Evolutionary conservation across 2,329 filamentous ascomycete genomes (phyloP).

Genomic region (Ceratocystiopsis sp.): DNA sequence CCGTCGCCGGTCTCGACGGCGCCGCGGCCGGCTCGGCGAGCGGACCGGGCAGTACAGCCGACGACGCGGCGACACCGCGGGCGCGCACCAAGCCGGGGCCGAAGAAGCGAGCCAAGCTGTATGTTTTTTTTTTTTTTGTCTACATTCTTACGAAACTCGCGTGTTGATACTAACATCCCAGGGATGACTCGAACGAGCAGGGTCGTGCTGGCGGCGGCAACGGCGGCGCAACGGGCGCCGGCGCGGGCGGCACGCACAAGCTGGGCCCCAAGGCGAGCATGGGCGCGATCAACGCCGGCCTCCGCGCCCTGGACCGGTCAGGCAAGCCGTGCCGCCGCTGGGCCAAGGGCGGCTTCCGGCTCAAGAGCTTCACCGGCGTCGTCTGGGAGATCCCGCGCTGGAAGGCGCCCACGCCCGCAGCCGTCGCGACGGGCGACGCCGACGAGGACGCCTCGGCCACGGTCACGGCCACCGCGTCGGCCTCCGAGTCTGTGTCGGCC

Average conservation of each 20-base stretch:
- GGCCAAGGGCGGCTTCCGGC: conserved; percentile 62
- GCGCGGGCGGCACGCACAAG: conserved; percentile 49
- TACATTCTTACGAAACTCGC: neutral
- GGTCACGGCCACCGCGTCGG: no score
- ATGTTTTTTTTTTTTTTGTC: conserved; percentile 27
- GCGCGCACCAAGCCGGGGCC: conserved; percentile 76
- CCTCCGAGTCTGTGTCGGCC: no score
- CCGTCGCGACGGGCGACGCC: conserved; percentile 18
- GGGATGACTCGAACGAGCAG: conserved; percentile 47
- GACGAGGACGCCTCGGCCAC: conserved; percentile 15
- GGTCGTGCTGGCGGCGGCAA: no score
- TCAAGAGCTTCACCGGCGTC: conserved; percentile 88
- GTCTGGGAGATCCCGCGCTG: conserved; percentile 70
- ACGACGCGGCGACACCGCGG: conserved; percentile 39
- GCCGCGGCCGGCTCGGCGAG: conserved; percentile 12
- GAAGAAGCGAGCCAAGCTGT: conserved; percentile 93
- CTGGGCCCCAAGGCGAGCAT: conserved; percentile 93
- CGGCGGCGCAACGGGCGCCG: no score
- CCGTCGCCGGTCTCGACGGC: conserved; percentile 37
- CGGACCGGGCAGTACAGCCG: conserved; percentile 20
- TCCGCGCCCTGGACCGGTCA: conserved; percentile 82
- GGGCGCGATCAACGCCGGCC: conserved; percentile 90
- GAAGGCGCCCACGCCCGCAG: conserved; percentile 43
- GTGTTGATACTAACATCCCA: conserved; percentile 14
- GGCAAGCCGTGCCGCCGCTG: conserved; percentile 88